Conservation (phyloP, 805 yeast genomes). For the Ogataea ganodermae region DNA sequence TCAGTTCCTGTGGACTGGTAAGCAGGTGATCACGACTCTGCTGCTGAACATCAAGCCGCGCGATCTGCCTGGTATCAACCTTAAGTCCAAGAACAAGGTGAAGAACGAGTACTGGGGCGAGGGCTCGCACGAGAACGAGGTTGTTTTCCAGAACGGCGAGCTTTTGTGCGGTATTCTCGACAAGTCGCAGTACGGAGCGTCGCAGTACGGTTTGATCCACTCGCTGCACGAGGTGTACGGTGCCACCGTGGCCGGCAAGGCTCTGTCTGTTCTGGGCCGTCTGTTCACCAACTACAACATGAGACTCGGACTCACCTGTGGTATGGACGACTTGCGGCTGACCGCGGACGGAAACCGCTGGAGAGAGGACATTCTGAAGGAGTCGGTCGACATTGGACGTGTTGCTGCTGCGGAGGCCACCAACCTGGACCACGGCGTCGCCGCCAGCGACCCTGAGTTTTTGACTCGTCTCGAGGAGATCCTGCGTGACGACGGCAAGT, state of each 20-base stretch:
- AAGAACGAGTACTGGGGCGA: conserved; percentile 95
- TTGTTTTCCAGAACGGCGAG: conserved; percentile 83
- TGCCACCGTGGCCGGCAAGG: conserved; percentile 83
- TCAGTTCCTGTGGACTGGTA: conserved; percentile 94
- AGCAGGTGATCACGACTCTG: conserved; percentile 93
- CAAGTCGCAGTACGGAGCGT: conserved; percentile 98
- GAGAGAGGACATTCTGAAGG: conserved; percentile 80
- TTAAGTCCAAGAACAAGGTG: conserved; percentile 81
- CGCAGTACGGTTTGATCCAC: conserved; percentile 95
- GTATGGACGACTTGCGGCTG: conserved; percentile 97
- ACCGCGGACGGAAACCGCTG: conserved; percentile 88
- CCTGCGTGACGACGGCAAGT: conserved; percentile 86
- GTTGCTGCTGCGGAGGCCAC: conserved; percentile 94
- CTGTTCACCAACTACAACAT: conserved; percentile 91
- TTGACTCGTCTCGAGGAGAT: conserved; percentile 90
- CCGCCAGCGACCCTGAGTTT: conserved; percentile 66
- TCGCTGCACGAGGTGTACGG: conserved; percentile 96
- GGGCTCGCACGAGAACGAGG: conserved; percentile 81
- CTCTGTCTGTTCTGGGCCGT: conserved; percentile 90
- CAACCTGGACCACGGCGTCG: conserved; percentile 60
- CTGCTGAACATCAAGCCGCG: conserved; percentile 84
- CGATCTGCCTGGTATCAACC: conserved; percentile 87
- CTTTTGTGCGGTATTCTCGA: conserved; percentile 90
- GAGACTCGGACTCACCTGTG: conserved; percentile 95
- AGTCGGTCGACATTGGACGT: conserved; percentile 81